Evolutionary conservation across 345 rosid genomes (phyloP), one percentile per base, ranked within the genome.

Genomic region (Acer campestre): DNA sequence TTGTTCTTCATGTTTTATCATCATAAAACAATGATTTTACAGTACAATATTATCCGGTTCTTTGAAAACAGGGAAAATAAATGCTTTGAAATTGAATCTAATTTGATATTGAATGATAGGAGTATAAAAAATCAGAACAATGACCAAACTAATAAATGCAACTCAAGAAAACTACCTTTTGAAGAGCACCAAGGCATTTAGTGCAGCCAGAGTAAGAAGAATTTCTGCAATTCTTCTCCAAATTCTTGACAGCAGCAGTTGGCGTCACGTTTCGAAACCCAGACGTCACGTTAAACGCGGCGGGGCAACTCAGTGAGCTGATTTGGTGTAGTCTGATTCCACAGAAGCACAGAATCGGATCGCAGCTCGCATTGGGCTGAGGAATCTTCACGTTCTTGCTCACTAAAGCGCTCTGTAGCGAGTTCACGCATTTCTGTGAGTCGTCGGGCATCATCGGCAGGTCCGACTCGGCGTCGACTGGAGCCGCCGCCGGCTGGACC

Each of bases 241-340:
- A 82, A 80, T 89, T 93, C 87, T 73, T 90, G 3, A 94, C 97
- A 25, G 92, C 95, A 46, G 97, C 91, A 40, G 98, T 96, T 12
- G 99, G 98, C 1, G 95, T 94, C 20, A 92, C 98, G 82, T 96
- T 92, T 14, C 77, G 85, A 31, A 79, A 87, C 5, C 90, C 95
- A 55, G 88, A 62, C 65, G 92, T 84, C 49, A 96, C 87, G 59
- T 89, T 94, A 61, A 97, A 97, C 68, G 99, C 98, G 1, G 97
- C 98, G 14, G 99, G 97, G 75, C 98, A 97, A 80, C 98, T 91
- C 77, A 96, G 89, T 0, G 99, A 96, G 75, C 94, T 86, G 12
- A 97, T 94, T 90, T 94, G 98, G 59, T 97, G 99, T 13, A 97
- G 91, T 77, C 99, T 89, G 49, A 97, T 94, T 79, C 98, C 98